Base-by-base conservation (phyloP, 768 basidiomycete species). In the Mycena capillaripes region DNA sequence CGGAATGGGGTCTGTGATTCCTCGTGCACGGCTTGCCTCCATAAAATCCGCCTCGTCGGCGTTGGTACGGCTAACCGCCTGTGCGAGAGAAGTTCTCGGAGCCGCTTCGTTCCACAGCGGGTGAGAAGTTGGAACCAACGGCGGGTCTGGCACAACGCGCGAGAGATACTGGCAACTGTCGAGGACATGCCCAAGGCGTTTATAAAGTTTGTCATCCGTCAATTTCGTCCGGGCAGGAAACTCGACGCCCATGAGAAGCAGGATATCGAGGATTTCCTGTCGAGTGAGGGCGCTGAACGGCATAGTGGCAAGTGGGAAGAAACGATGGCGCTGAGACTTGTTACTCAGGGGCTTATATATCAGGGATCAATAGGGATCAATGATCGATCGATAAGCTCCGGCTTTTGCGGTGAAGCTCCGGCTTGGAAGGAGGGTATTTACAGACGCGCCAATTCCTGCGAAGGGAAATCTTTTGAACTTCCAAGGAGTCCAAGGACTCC, bases 131-230 rank as follows among this genome's bases (percentile, higher is more conserved):
- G 69, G 69, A 21, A 27, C 23, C 23, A 70, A 36, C 11, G 69
- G 62, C n/a, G 69, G 61, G 29, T 64, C 27, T 12, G 69, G 62
- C 42, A 70, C 44, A 0, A 70, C 69, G 30, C 69, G 69, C n/a
- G 69, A 34, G 42, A 70, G 6, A 27, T 70, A 70, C 32, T 70
- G 69, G 55, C 58, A 48, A 55, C 53, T 48, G 32, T 70, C 69
- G 25, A 70, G 69, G 11, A 60, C 62, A 19, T 48, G 61, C 5
- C 52, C 11, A 17, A 70, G 62, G 14, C 53, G 69, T 27, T 70
- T 65, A 53, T 70, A 38, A 2, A 70, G 69, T 46, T 70, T 58
- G 9, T 63, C 38, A 56, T 70, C 69, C 10, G 30, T 63, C 21
- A 64, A n/a, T 25, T 58, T 58, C 21, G 62, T 57, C 23, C 46